phyloP scores from a whole-genome alignment of 1,139 yeast species.

The Suhomyces choctaworum region DNA sequence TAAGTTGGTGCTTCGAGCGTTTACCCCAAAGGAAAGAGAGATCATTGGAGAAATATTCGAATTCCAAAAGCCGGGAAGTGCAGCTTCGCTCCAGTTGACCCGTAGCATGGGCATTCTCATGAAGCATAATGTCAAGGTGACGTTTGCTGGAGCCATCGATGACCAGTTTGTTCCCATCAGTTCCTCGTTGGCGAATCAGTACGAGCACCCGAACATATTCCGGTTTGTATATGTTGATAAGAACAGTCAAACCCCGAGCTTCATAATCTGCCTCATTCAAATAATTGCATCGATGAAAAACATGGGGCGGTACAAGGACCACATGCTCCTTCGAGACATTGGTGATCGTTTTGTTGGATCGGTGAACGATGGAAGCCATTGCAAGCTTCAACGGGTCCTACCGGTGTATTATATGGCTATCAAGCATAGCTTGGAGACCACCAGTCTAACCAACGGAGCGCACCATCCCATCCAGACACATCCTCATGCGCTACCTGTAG shows the following conservation, averaged over 20 bases:
- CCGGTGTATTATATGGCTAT: conserved; percentile 33
- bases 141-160: conserved; percentile 47
- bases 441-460: conserved; percentile 22
- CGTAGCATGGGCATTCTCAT: conserved; percentile 36
- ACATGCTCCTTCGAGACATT: conserved; percentile 32
- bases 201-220: conserved; percentile 55
- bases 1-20: conserved; percentile 49
- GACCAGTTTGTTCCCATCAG: conserved; percentile 49
- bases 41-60: conserved; percentile 51
- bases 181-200: conserved; percentile 45
- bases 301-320: conserved; percentile 36
- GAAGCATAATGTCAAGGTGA: conserved; percentile 47
- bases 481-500: neutral
- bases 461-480: conserved; percentile 8
- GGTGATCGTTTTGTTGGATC: conserved; percentile 33
- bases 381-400: conserved; percentile 26
- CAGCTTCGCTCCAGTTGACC: conserved; percentile 31
- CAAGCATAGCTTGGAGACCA: conserved; percentile 40
- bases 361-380: conserved; percentile 30
- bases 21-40: conserved; percentile 47
- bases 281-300: conserved; percentile 38
- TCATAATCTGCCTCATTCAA: conserved; percentile 34
- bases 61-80: conserved; percentile 39
- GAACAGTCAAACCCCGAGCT: conserved; percentile 28
- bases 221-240: conserved; percentile 38